These are phyloP conservation scores for Debaryomyces maramus DNA, from an alignment of 805 yeast species.

Conservation along the genomic window DNA sequence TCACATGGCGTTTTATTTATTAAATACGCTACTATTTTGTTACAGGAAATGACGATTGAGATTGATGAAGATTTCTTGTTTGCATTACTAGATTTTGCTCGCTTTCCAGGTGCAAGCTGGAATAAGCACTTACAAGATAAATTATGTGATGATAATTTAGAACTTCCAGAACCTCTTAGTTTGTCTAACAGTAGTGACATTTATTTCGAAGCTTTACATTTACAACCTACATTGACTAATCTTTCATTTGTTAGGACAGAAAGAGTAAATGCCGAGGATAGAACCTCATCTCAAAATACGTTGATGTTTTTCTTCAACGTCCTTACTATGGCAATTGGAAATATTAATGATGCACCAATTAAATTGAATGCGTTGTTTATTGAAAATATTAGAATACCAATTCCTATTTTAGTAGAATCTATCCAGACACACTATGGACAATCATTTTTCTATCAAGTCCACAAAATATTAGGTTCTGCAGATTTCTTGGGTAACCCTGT, in stretches of 20 bases:
- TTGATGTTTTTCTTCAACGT: slow-evolving; percentile 78
- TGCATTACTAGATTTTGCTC: slow-evolving; percentile 76
- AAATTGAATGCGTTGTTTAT: slow-evolving; percentile 81
- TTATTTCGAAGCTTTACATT: slow-evolving; percentile 87
- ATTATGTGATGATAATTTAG: slow-evolving; percentile 62
- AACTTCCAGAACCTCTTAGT: slow-evolving; percentile 68
- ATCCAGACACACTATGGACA: slow-evolving; percentile 86
- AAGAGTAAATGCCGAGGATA: slow-evolving; percentile 64
- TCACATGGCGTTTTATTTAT: slow-evolving; percentile 86
- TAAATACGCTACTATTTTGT: slow-evolving; percentile 83
- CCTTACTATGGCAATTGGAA: slow-evolving; percentile 94
- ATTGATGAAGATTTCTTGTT: slow-evolving; percentile 91
- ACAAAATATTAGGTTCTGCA: slow-evolving; percentile 92
- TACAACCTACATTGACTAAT: slow-evolving; percentile 89
- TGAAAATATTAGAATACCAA: slow-evolving; percentile 86
- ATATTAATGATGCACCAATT: slow-evolving; percentile 95
- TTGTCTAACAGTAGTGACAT: slow-evolving; percentile 64
- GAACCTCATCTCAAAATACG: slow-evolving; percentile 58
- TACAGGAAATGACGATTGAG: slow-evolving; percentile 91
- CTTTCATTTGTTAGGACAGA: slow-evolving; percentile 91
- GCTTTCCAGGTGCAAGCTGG: slow-evolving; percentile 84
- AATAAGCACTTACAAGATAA: slow-evolving; percentile 42
- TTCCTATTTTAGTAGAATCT: slow-evolving; percentile 67
- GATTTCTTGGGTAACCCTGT: slow-evolving; percentile 97
- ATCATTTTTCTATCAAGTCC: slow-evolving; percentile 86